Evolutionary conservation across 768 basidiomycete species (phyloP), one percentile per base, ranked within the genome.

Genomic region (Gelatoporia subvermispora): DNA sequence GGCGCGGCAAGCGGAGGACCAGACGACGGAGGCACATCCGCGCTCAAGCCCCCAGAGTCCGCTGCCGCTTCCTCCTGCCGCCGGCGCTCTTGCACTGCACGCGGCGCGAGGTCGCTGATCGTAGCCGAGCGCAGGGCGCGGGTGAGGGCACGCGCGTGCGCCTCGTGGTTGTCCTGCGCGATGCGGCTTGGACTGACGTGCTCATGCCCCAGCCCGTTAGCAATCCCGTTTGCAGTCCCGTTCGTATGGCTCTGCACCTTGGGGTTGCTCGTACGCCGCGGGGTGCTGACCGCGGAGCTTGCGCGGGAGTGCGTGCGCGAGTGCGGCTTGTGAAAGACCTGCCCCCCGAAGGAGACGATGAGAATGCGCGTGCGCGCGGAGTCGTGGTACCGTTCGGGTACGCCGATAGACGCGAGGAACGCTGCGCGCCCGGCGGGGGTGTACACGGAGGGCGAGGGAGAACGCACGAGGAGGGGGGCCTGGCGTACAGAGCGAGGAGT

Each of bases 321-420:
- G 4, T 65, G 65, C 3, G 82, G 82, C 43, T 72, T 73, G 47
- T 75, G 77, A 63, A 90, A 83, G 8, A 82, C 68, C 57, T 91
- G 88, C 0, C 88, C 88, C 15, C 88, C 88, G 58, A 91, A 91
- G 1, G 87, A 89, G 7, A 91, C 85, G 22, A 90, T 68, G 22
- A 90, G 72, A 36, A 91, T 77, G 57, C 79, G 84, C 2, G 77
- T 81, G 18, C 54, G 64, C 4, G 54, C 50, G 0, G 71, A 64
- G 49, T 81, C 72, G 31, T 82, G 78, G 5, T 73, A 61, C 16
- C 76, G 55, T 10, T 47, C 43, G 0, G 86, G 84, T 0, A 91
- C 66, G 18, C 84, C 85, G 37, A 87, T 72, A 1, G 74, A 73
- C 2, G 61, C 52, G 3, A 89, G 73, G n/a, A 89, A 62, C 59